Base-by-base conservation (phyloP, 208 protist species). In the Crithidia acanthocephali region DNA sequence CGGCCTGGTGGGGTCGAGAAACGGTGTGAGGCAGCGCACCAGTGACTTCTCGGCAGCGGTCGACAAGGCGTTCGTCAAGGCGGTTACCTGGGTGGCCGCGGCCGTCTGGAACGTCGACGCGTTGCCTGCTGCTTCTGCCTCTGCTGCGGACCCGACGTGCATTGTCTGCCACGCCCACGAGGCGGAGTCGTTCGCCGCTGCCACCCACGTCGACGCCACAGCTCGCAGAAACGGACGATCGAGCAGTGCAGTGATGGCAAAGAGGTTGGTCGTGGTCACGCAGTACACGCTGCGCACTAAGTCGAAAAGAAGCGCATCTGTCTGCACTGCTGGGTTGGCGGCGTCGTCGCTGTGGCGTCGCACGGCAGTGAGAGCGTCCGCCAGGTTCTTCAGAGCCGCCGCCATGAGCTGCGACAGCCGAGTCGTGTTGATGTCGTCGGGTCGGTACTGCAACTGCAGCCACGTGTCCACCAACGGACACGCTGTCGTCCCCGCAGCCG, bases 131-230 rank as follows among this genome's bases (percentile, higher is more conserved):
- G 40, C 57, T 7, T 11, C 35, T 7, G 45, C 10, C 27, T n/a
- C n/a, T n/a, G n/a, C n/a, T n/a, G 58, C 37, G n/a, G 57, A 60
- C 2, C 47, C 63, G 23, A 32, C 20, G 3, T 30, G 55, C 72
- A 77, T 77, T 15, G 72, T 72, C 48, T 59, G 72, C 72, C 60
- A 59, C 13, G 72, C 63, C 72, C 72, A 77, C 25, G 72, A 59
- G 47, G 66, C 62, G 28, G 40, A 40, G 27, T 58, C 35, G 16
- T 59, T 67, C 13, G 55, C 72, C 33, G 32, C 16, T 27, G 71
- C 56, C 8, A 77, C 23, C 72, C 72, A 77, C 25, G 61, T 64
- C 20, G 72, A 77, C 18, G 63, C 27, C n/a, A 68, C 18, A 0
- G 27, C 64, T 2, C 25, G 23, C 23, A 77, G 42, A 28, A 77